Percentiles rank a stretch among this genome's conserved stretches.
phyloP scores from a whole-genome alignment of 352 stramenopile genomes.

The Phytophthora pini region DNA sequence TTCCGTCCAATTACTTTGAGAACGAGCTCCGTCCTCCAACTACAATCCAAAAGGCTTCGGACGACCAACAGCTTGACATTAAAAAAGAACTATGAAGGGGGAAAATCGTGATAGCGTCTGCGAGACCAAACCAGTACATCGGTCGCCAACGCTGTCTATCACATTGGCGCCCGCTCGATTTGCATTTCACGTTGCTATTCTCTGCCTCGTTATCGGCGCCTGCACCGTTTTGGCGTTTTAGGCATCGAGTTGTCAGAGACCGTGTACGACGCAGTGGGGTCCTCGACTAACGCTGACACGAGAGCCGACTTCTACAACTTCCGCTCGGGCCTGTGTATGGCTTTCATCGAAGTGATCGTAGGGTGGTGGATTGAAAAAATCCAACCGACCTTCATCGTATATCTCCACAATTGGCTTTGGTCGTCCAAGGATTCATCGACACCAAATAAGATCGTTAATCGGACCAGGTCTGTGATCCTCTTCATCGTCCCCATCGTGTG shows the following conservation, averaged over 20 bases:
- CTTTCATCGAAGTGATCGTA: constrained; percentile 49
- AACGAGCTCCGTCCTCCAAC: no score
- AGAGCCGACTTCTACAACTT: constrained; percentile 50
- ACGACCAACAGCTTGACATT: neutral
- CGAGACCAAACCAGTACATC: constrained; percentile 6
- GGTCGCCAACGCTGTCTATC: constrained; percentile 32
- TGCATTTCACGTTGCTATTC: constrained; percentile 32
- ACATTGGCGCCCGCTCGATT: constrained; percentile 24
- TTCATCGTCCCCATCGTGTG: constrained; percentile 39
- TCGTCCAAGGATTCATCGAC: constrained; percentile 22
- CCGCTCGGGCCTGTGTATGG: constrained; percentile 49
- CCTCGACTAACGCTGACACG: constrained; percentile 37
- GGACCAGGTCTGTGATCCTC: no score
- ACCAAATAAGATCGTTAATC: neutral
- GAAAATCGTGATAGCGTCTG: no score
- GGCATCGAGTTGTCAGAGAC: constrained; percentile 39
- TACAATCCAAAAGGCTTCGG: constrained; percentile 15
- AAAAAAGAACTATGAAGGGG: constrained; percentile 2
- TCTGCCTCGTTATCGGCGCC: constrained; percentile 31
- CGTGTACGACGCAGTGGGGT: constrained; percentile 44
- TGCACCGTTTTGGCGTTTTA: constrained; percentile 41
- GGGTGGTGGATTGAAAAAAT: constrained; percentile 46
- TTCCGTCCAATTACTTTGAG: neutral
- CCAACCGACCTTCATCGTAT: constrained; percentile 46
- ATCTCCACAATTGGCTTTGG: constrained; percentile 57